Evolutionary conservation across 2,329 filamentous ascomycete genomes (phyloP), one percentile per base, ranked within the genome.

Genomic region (Sordariomycetes sp.): DNA sequence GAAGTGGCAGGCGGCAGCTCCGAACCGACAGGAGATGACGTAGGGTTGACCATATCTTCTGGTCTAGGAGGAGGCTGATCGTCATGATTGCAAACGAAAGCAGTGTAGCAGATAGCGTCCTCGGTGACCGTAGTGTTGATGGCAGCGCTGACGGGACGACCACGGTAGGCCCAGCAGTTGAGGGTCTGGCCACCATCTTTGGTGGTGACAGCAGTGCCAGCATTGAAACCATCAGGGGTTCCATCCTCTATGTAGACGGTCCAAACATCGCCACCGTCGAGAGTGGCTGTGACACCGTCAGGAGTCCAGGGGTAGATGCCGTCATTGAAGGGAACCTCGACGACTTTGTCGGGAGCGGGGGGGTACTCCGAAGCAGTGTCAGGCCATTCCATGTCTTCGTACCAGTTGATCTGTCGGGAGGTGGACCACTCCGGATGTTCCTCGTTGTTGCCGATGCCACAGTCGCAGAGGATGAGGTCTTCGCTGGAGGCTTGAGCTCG

Each of bases 391-490:
- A 61, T 50, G 8, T 59, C 51, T 30, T 55, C 35, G 35, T 63
- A 63, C 60, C 60, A 63, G 40, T 63, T 63, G 45, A 63, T 57
- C 42, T 63, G 59, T 26, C 59, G 59, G 29, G 59, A 63, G 5
- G 60, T 63, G 6, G 59, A 63, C 59, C 59, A 63, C 21, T 47
- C 49, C 8, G 51, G 45, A 26, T 63, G 55, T 6, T 50, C 48
- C n/a, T 51, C 46, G 43, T 63, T 60, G 38, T 60, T 54, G 6
- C 60, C 60, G 35, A 63, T 62, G 20, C 60, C 59, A 35, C 59
- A 63, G 34, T 63, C 59, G 20, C 58, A 59, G 30, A 63, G 54
- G 25, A 63, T 49, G 25, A 63, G 54, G 12, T 62, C 52, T 40
- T 58, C 58, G 11, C 53, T 48, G 21, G 46, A 45, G 23, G 50